Evolutionary conservation across 2,329 filamentous ascomycete species (phyloP).

Genomic region (Metarhizium rileyi): DNA sequence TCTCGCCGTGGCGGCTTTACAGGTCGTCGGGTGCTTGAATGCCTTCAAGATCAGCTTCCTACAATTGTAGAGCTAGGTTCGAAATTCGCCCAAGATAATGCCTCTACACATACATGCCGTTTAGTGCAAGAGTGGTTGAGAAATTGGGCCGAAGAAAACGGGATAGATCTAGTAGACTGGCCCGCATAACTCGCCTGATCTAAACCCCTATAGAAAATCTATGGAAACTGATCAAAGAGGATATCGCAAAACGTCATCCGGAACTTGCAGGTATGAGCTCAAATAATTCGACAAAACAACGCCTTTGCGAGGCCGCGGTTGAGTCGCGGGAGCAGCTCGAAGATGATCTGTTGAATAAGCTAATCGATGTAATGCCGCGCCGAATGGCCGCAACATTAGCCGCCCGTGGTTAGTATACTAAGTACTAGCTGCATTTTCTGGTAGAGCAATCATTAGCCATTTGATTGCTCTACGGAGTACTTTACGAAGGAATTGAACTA

Average conservation of each 20-base stretch:
- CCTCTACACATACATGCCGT: not conserved
- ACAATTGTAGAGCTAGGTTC: constrained; percentile 6
- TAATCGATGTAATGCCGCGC: not conserved
- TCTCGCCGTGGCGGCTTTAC: constrained; percentile 3
- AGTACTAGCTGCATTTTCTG: too few species aligned
- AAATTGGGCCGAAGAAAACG: not conserved
- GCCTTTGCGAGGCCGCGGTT: not conserved
- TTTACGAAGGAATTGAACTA: too few species aligned
- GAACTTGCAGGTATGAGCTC: constrained; percentile 1
- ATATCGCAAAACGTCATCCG: constrained; percentile 5
- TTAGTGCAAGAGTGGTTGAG: constrained; percentile 4
- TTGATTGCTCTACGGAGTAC: too few species aligned
- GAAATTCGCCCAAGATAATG: constrained; percentile 10
- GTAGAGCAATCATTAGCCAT: too few species aligned
- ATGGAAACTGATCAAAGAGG: constrained; percentile 8
- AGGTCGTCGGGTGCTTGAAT: constrained; percentile 3
- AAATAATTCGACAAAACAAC: not conserved
- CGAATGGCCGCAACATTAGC: not conserved
- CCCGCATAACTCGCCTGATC: constrained; percentile 7
- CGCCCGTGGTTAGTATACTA: constrained; percentile 6
- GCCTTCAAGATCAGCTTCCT: constrained; percentile 7
- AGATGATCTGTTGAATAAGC: constrained; percentile 3
- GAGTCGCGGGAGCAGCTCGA: constrained; percentile 3
- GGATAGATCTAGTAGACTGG: not conserved
- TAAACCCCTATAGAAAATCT: constrained; percentile 10